phyloP scores from a whole-genome alignment of 345 rosid species.

The Sonneratia caseolaris region DNA sequence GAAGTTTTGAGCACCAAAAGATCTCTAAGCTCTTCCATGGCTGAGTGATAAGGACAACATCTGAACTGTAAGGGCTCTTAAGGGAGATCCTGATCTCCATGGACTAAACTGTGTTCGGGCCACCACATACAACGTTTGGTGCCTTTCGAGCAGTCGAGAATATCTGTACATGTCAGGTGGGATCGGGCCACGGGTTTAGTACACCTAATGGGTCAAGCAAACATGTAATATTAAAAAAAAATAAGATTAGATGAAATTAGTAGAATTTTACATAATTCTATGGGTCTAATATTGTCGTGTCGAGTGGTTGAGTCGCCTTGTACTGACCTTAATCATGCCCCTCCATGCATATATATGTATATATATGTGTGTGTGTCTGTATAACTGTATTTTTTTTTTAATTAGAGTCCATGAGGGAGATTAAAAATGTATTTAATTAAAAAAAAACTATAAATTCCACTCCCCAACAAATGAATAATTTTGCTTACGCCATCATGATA shows the following conservation, averaged over 20 bases:
- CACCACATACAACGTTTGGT: no score
- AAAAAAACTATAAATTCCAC: not conserved
- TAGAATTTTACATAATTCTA: not conserved
- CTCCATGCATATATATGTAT: not conserved
- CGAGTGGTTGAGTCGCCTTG: not conserved
- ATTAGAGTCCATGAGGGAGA: not conserved
- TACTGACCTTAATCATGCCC: conserved; percentile 1
- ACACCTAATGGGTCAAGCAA: not conserved
- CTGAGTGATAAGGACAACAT: no score
- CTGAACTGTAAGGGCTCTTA: no score
- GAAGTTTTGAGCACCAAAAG: no score
- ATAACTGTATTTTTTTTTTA: not conserved
- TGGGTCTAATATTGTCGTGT: not conserved
- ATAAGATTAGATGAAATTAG: not conserved
- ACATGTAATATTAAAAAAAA: no score
- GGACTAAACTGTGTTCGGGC: no score
- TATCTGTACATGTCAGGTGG: no score
- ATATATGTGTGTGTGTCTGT: not conserved
- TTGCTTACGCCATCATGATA: not conserved
- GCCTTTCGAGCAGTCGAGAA: no score
- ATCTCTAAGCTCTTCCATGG: no score
- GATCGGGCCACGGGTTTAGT: not conserved
- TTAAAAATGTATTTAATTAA: no score
- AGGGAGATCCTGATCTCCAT: no score
- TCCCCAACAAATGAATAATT: not conserved